phyloP scores from a whole-genome alignment of 495 filamentous ascomycete genomes.

The Hypoxylon fragiforme region DNA sequence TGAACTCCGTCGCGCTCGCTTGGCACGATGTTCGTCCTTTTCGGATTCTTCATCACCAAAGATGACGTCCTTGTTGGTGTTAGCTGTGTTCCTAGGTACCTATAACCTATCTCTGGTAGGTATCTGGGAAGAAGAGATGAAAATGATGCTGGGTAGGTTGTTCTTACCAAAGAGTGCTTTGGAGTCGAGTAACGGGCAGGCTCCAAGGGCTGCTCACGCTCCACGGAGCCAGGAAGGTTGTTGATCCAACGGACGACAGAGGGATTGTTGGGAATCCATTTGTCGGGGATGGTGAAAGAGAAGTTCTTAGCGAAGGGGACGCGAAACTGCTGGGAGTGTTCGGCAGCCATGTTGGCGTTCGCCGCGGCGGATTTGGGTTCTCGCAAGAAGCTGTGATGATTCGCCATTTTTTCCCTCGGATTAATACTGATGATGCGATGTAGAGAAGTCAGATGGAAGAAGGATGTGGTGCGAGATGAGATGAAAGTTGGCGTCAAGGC shows the following conservation, averaged over 20 bases:
- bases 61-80: conserved; percentile 11
- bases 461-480: background rate
- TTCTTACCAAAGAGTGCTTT: conserved; percentile 27
- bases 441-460: background rate
- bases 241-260: conserved; percentile 25
- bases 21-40: conserved; percentile 16
- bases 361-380: background rate
- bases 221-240: conserved; percentile 11
- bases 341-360: background rate
- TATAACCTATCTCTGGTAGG: background rate
- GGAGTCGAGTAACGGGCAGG: conserved; percentile 16
- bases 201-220: conserved; percentile 12
- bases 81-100: too few species aligned
- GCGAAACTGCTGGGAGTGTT: conserved; percentile 6
- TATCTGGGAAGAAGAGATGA: too few species aligned
- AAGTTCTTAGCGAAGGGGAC: conserved; percentile 23
- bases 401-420: background rate
- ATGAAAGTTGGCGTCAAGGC: too few species aligned
- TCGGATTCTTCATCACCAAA: background rate
- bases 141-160: too few species aligned
- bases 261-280: conserved; percentile 15
- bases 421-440: background rate
- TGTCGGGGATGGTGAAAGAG: conserved; percentile 19
- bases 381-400: too few species aligned
- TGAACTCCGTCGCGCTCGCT: conserved; percentile 14